A percentile compares a stretch with the other conserved stretches of the same genome.
Conservation (phyloP, 306 rosid genomes). For the Senna siamea region DNA sequence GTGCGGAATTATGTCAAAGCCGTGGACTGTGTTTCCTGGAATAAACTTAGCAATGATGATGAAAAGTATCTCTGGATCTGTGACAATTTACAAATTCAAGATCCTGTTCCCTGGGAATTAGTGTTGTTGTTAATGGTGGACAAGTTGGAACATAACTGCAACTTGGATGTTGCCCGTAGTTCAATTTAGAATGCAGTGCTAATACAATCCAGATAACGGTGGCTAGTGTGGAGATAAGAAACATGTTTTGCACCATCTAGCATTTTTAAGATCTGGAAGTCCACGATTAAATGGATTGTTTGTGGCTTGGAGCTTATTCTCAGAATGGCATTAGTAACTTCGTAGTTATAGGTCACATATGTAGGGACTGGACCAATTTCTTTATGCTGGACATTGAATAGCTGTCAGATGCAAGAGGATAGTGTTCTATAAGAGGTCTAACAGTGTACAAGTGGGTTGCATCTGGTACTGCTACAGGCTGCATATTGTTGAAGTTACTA, state of each 20-base stretch:
- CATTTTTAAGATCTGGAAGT: conserved; percentile 46
- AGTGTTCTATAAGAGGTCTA: conserved; percentile 43
- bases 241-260: conserved; percentile 50
- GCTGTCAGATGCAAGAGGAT: conserved; percentile 55
- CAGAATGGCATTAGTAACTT: conserved; percentile 28
- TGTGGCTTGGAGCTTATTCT: conserved; percentile 45
- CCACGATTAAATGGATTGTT: conserved; percentile 43
- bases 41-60: conserved; percentile 48
- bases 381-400: conserved; percentile 45
- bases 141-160: conserved; percentile 40
- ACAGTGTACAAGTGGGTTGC: conserved; percentile 42
- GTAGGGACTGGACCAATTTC: conserved; percentile 31
- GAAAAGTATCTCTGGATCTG: conserved; percentile 35
- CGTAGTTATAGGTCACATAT: conserved; percentile 45
- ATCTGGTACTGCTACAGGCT: conserved; percentile 29
- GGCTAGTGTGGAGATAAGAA: conserved; percentile 42
- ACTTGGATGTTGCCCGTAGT: conserved; percentile 43
- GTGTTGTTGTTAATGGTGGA: conserved; percentile 36
- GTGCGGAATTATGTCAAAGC: conserved; percentile 47
- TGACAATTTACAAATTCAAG: conserved; percentile 30
- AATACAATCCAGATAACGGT: conserved; percentile 39
- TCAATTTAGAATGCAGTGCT: conserved; percentile 47
- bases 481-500: not conserved
- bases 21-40: conserved; percentile 45
- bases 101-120: conserved; percentile 37